Conservation (phyloP, 1,284 basidiomycete genomes). For the Ganoderma sinense region DNA sequence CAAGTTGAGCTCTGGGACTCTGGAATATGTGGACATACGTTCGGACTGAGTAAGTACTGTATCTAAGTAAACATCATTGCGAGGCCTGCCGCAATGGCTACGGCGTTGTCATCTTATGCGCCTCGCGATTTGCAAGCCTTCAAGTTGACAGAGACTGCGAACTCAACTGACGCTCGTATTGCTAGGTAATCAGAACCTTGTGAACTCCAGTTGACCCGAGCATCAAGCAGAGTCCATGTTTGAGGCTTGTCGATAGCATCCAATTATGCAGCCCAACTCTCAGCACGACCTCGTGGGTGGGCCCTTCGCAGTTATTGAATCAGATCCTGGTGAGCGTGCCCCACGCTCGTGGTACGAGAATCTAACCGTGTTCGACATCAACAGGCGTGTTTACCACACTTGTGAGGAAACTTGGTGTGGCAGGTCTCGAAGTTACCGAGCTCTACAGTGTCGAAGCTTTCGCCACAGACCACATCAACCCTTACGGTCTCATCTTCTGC, state of each 20-base stretch:
- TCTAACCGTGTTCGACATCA: conserved; percentile 26
- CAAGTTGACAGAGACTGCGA: too few relatives aligned
- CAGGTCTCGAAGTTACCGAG: conserved; percentile 60
- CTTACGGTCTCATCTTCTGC: conserved; percentile 64
- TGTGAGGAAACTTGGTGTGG: conserved; percentile 58
- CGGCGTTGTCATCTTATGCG: too few relatives aligned
- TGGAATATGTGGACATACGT: too few relatives aligned
- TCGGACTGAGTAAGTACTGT: too few relatives aligned
- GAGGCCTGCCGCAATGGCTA: too few relatives aligned
- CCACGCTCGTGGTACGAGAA: neutral
- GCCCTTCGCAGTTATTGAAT: conserved; percentile 68
- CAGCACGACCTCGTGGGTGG: conserved; percentile 55
- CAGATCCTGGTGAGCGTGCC: conserved; percentile 57
- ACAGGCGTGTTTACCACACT: conserved; percentile 66
- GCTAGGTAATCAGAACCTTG: too few relatives aligned
- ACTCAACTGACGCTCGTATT: too few relatives aligned
- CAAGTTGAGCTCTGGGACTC: too few relatives aligned
- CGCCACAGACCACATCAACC: conserved; percentile 62
- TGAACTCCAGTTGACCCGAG: neutral
- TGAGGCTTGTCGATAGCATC: neutral
- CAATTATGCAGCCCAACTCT: neutral
- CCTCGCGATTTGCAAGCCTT: too few relatives aligned
- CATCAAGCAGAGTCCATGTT: neutral
- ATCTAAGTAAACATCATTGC: too few relatives aligned
- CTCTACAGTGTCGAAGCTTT: conserved; percentile 68